Base-by-base conservation (phyloP, 805 yeast species). In the Clavispora santaluciae region DNA sequence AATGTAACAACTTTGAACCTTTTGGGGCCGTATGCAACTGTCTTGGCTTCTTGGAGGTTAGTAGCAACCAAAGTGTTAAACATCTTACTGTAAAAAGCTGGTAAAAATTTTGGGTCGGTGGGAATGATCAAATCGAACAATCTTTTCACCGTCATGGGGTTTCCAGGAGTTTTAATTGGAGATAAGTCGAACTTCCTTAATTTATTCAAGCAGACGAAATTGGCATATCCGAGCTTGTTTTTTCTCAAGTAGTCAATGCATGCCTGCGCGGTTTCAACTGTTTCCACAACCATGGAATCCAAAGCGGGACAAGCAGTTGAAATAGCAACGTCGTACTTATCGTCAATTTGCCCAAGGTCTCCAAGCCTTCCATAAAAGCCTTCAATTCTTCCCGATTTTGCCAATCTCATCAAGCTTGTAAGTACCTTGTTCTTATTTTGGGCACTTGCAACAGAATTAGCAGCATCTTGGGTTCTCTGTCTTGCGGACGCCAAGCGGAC, bases 321-420 rank as follows among this genome's bases (percentile, higher is more conserved):
- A 7, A 93, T 79, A 0, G 99, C 99, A 39, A 89, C 77, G 62
- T 95, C 98, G 59, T 85, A 93, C 53, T 78, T 75, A 48, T 84
- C 86, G 57, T 88, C 96, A 48, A 93, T 93, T 2, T 76, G 73
- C n/a, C 96, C 99, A 34, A 93, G 66, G 51, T 88, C 95, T 13
- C 99, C 99, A 12, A 93, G 66, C 46, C 96, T 72, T 0, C 98
- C 99, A 57, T 86, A 73, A 51, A 91, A 86, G 0, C 98, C 99
- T 6, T 68, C 66, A 18, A 95, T 76, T 52, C 95, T 73, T 5
- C 97, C 97, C 3, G 93, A 75, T 41, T 81, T 79, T 42, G 83
- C 83, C 28, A 93, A 64, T 46, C 83, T 76, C 43, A 72, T 66
- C 41, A 93, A 70, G 12, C 89, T 84, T 0, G 79, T 57, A 15